Evolutionary conservation across 495 filamentous ascomycete genomes (phyloP).

Genomic region (Trichoderma parareesei): DNA sequence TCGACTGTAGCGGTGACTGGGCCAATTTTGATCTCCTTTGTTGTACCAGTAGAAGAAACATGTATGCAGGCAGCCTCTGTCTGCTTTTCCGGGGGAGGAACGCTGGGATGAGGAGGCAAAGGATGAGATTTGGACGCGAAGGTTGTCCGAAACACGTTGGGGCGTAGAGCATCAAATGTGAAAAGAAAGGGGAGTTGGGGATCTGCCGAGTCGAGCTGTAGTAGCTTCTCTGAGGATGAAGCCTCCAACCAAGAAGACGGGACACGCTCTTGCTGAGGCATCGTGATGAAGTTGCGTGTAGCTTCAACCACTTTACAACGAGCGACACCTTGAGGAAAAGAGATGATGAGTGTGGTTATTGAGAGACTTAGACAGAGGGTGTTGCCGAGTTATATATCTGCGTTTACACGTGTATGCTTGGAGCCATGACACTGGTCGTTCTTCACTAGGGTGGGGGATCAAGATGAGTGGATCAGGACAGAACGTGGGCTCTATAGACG

Average conservation of each 20-base stretch:
- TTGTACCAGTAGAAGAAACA: constrained; percentile 20
- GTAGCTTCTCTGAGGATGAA: not conserved
- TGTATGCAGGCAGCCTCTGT: constrained; percentile 22
- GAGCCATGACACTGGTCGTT: not conserved
- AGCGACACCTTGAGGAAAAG: not conserved
- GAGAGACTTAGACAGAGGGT: not conserved
- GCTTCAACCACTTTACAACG: not conserved
- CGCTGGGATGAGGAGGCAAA: constrained; percentile 52
- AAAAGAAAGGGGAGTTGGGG: constrained; percentile 35
- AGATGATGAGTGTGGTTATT: too few species aligned
- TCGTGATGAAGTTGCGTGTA: constrained; percentile 22
- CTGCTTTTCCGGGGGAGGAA: constrained; percentile 35
- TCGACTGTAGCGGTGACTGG: constrained; percentile 43
- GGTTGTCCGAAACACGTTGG: constrained; percentile 56
- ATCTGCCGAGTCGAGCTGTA: not conserved
- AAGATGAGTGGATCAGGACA: not conserved
- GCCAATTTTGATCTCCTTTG: constrained; percentile 29
- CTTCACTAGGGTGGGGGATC: not conserved
- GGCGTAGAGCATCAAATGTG: constrained; percentile 48
- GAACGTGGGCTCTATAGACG: not conserved
- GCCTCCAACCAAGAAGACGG: constrained; percentile 32
- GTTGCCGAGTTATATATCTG: not conserved
- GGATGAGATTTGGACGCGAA: constrained; percentile 52
- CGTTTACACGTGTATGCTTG: not conserved
- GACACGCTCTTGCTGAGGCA: constrained; percentile 50